Percentiles rank a stretch among this genome's conserved stretches.
phyloP scores from a whole-genome alignment of 2,329 filamentous ascomycete species.

The Aspergillus sp. region DNA sequence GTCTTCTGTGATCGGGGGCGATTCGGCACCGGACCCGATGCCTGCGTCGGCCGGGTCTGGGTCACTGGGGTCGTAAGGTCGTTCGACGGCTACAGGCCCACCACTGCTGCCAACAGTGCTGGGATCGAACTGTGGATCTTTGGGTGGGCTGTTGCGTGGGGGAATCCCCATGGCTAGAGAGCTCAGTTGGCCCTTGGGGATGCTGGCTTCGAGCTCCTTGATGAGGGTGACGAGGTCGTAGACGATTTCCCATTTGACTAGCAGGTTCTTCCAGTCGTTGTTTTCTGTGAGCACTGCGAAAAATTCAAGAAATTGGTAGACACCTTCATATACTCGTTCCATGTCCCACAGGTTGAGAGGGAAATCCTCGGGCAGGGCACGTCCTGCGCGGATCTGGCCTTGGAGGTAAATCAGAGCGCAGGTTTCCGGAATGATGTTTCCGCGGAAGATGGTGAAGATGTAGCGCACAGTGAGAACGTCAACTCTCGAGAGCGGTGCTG shows the following conservation, averaged over 20 bases:
- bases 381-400: slow-evolving; percentile 72
- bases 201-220: slow-evolving; percentile 77
- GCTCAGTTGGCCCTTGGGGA: slow-evolving; percentile 68
- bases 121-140: slow-evolving; percentile 23
- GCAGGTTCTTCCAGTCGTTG: slow-evolving; percentile 68
- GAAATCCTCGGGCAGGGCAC: slow-evolving; percentile 74
- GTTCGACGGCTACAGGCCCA: slow-evolving; percentile 49
- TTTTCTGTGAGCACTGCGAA: slow-evolving; percentile 84
- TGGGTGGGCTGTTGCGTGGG: slow-evolving; percentile 19
- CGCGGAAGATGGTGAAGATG: slow-evolving; percentile 85
- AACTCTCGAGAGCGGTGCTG: slow-evolving; percentile 48
- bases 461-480: slow-evolving; percentile 69
- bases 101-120: slow-evolving; percentile 6
- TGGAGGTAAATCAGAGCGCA: slow-evolving; percentile 91
- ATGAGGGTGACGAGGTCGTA: slow-evolving; percentile 83
- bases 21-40: slow-evolving; percentile 38
- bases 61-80: slow-evolving; percentile 52
- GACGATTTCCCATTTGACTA: slow-evolving; percentile 86
- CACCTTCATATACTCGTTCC: slow-evolving; percentile 89
- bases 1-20: slow-evolving; percentile 49
- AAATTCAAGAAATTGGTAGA: slow-evolving; percentile 91
- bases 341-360: slow-evolving; percentile 95
- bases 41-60: slow-evolving; percentile 34
- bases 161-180: slow-evolving; percentile 21
- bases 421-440: slow-evolving; percentile 86